Conservation (phyloP, 106 monocot genomes). For the Agapanthus africanus region DNA sequence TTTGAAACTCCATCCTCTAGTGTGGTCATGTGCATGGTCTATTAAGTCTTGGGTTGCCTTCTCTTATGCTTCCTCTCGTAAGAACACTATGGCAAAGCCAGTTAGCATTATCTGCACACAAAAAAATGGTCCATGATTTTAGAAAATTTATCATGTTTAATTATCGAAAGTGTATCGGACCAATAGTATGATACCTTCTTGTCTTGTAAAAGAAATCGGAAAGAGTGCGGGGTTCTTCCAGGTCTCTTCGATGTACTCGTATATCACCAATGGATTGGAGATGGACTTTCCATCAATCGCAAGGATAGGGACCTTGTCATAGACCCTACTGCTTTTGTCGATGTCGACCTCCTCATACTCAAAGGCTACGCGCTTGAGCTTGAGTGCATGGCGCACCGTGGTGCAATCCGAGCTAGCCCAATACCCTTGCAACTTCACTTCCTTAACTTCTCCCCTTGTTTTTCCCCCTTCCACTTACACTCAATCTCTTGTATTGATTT, state of each 20-base stretch:
- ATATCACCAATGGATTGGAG: conserved; percentile 17
- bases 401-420: conserved; percentile 8
- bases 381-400: conserved; percentile 22
- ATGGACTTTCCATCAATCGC: conserved; percentile 19
- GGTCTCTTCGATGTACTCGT: conserved; percentile 25
- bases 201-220: conserved; percentile 22
- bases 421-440: conserved; percentile 6
- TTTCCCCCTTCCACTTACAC: too few relatives aligned
- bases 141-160: too few relatives aligned
- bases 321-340: conserved; percentile 10
- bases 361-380: conserved; percentile 31
- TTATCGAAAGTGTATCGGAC: too few relatives aligned
- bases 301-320: conserved; percentile 25
- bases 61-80: conserved; percentile 6
- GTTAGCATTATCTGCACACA: conserved; percentile 14
- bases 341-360: conserved; percentile 39
- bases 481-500: too few relatives aligned
- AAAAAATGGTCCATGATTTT: too few relatives aligned
- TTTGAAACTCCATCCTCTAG: conserved; percentile 21
- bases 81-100: neutral
- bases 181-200: neutral
- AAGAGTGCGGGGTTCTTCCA: conserved; percentile 24
- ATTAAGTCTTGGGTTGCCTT: conserved; percentile 23
- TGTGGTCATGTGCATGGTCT: neutral
- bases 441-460: too few relatives aligned